Base-by-base conservation (phyloP, 192 early-diverging fungal genomes). In the Mortierella claussenii region DNA sequence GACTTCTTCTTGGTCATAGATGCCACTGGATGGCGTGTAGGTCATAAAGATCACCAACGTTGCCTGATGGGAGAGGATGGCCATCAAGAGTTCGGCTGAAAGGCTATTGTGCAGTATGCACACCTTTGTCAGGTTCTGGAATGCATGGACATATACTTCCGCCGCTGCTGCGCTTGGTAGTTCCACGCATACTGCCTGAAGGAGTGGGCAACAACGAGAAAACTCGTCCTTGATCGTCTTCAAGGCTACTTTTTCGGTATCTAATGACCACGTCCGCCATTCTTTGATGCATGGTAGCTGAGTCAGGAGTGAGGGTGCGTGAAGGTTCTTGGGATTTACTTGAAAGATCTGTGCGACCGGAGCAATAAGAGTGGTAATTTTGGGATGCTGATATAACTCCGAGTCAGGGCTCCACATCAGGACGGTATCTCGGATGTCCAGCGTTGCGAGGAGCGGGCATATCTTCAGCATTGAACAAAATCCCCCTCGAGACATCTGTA, bases 231-330 rank as follows among this genome's bases (percentile, higher is more conserved):
- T 46, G 45, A 46, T 46, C 7, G 36, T 56, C 42, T 24, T 18
- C 24, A 37, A 23, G 33, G 54, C 37, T 11, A 26, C 36, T 2
- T 30, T 36, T 40, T 6, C 37, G 33, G 49, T 27, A 26, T 55
- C 13, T 27, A 28, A 12, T 0, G 31, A 9, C 43, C 60, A 46
- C 23, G 47, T 36, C 7, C 26, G 34, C 47, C 60, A 61, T 9
- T 26, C n/a, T 33, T 40, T 18, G 32, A 37, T 46, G 18, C 48
- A 32, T 23, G 57, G 57, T 32, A 60, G 48, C 30, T 60, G 45
- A 2, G 31, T 21, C 3, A 60, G 27, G 28, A 48, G 57, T 20
- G 57, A 60, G 4, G 57, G 57, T 18, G 28, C 13, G 30, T 30
- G 13, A 1, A 24, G 55, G 3, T 15, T 10, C 20, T 27, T 37